Percentiles rank a stretch among this genome's conserved stretches.
phyloP scores from a whole-genome alignment of 1,139 yeast genomes.

The Geotrichum macrosporum region DNA sequence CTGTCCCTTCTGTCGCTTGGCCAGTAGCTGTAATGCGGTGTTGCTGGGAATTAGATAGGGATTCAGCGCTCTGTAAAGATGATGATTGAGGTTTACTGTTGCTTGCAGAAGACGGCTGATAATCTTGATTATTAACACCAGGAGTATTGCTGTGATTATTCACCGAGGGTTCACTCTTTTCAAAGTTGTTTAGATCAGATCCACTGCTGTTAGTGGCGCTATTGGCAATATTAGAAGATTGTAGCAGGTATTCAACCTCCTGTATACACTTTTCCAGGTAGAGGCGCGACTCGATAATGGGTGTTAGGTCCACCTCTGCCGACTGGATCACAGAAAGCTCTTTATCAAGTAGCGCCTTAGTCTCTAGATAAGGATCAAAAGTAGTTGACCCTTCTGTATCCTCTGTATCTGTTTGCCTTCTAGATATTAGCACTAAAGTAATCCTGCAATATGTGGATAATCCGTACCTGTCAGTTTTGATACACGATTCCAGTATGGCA shows the following conservation, averaged over 20 bases:
- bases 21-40: too few relatives aligned
- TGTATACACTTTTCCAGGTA: slow-evolving; percentile 38
- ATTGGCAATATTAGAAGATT: slow-evolving; percentile 27
- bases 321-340: slow-evolving; percentile 15
- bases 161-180: too few relatives aligned
- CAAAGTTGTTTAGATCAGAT: too few relatives aligned
- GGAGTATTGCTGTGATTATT: too few relatives aligned
- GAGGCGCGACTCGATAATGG: slow-evolving; percentile 34
- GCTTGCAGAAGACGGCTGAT: too few relatives aligned
- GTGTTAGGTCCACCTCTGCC: slow-evolving; percentile 30
- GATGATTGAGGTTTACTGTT: too few relatives aligned
- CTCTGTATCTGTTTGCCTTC: neutral
- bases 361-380: slow-evolving; percentile 11
- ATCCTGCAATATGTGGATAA: too few relatives aligned
- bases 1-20: too few relatives aligned
- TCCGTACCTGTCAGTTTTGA: slow-evolving; percentile 12
- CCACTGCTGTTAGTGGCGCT: neutral
- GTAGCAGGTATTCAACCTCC: slow-evolving; percentile 38
- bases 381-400: neutral
- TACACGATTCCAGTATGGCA: slow-evolving; percentile 30
- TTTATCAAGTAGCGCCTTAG: slow-evolving; percentile 13
- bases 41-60: too few relatives aligned
- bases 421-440: too few relatives aligned
- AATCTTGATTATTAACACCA: too few relatives aligned
- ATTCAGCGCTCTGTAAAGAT: too few relatives aligned